Base-by-base conservation (phyloP, 352 stramenopile genomes). In the Thraustochytrium sp. region DNA sequence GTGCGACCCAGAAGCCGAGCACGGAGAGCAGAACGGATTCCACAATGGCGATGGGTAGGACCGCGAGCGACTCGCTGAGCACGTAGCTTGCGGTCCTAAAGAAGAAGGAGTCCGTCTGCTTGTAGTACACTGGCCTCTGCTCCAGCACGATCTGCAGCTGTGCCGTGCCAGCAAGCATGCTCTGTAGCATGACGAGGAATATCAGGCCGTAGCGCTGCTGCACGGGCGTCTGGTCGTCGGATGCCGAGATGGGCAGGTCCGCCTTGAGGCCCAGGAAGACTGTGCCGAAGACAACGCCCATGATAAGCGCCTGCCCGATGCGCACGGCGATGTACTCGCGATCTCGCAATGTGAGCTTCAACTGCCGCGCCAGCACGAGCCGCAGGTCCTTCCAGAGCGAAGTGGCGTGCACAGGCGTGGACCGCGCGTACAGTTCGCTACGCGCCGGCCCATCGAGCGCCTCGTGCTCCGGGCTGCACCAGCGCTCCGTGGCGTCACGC, bases 331-430 rank as follows among this genome's bases (percentile, higher is more conserved):
- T 87, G 37, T 91, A 89, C 31, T 84, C 76, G 54, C 73, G 87
- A 82, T 93, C 89, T 31, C 90, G 86, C 46, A 85, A 86, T 76
- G 89, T 94, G 13, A 96, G 84, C 31, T 87, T 87, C 80, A 92
- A 86, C 75, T 94, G 89, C 3, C 93, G 91, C 26, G 82, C 86
- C 1, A 91, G 37, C 73, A 88, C 36, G 21, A 63, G 5, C 26
- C 5, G 26, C 36, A 13, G 5, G 26, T 34, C 36, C 5, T 13
- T 5, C 26, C 31, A 46, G 23, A 48, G 76, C 16, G 38, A 38
- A 36, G 26, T 72, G 9, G 62, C 31, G 62, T 54, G 53, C 11
- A 75, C 4, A 23, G 40, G 37, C 26, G 62, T 54, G 38, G 23
- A 4, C 36, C 21, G 5, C 23, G 23, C 11, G 37, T 75, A 75